A percentile compares a stretch with the other conserved stretches of the same genome.
Conservation (phyloP, 495 filamentous ascomycete species). For the Penicillium samsonianum region DNA sequence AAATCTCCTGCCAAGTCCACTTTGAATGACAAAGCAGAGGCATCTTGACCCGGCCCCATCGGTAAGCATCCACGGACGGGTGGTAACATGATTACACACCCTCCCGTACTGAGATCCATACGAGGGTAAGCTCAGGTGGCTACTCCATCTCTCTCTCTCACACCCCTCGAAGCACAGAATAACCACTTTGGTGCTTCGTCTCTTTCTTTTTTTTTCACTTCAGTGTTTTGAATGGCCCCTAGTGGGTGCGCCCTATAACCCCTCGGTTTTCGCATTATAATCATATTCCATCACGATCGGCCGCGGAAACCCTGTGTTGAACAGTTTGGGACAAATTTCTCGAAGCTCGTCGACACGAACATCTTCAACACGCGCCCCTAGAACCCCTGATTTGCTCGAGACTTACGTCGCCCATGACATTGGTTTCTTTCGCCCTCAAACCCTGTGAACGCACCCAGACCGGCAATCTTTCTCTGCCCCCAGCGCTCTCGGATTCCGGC, state of each 20-base stretch:
- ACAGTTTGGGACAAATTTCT: background rate
- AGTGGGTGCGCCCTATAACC: conserved; percentile 9
- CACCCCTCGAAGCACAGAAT: conserved; percentile 7
- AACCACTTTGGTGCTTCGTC: conserved; percentile 8
- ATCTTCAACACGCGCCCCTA: background rate
- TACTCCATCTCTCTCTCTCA: conserved; percentile 11
- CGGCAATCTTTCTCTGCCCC: conserved; percentile 12
- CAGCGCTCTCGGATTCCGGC: conserved; percentile 29
- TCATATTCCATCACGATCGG: conserved; percentile 2
- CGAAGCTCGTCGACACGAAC: background rate
- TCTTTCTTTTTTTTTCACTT: background rate
- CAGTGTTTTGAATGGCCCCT: conserved; percentile 10
- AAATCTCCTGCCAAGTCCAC: conserved; percentile 2
- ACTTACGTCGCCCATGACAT: conserved; percentile 11
- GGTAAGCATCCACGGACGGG: conserved; percentile 2
- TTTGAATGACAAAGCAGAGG: conserved; percentile 8
- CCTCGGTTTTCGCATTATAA: conserved; percentile 6
- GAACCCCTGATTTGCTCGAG: background rate
- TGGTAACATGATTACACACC: conserved; percentile 8
- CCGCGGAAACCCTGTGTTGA: conserved; percentile 6
- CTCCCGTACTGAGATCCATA: conserved; percentile 6
- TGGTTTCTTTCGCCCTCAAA: background rate
- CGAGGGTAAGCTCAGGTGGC: conserved; percentile 11
- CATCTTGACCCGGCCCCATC: background rate
- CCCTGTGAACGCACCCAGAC: conserved; percentile 8